Evolutionary conservation across 225 moss, liverwort and hornwort genomes (phyloP), one percentile per base, ranked within the genome.

Genomic region (Physcomitrium patens): DNA sequence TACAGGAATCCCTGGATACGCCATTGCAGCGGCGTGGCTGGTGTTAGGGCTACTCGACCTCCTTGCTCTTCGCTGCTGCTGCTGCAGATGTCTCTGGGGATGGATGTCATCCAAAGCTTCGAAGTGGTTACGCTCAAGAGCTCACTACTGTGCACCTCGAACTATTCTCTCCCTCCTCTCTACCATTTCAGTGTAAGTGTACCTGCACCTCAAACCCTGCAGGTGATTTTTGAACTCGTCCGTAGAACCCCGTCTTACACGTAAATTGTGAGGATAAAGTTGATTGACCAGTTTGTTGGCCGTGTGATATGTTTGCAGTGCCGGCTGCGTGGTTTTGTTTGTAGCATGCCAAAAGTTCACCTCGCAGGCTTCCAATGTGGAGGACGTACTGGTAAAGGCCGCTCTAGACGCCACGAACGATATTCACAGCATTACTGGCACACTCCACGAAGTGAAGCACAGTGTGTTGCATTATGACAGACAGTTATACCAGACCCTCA

Each of bases 1-100:
- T 11, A 83, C 88, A 49, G 88, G 88, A 44, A 68, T 88, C 12
- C 80, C 77, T 0, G 88, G 88, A 45, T 88, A 88, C 51, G 88
- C 80, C 23, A 80, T 88, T 47, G 80, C 83, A 24, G 82, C 73
- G 41, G 73, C 41, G 12, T 88, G 88, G 88, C 67, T 88, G 57
- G 73, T n/a, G 14, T 51, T 85, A 20, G 88, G 88, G 27, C 58
- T 88, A 19, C 68, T 88, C 6, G 45, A 82, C 19, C 60, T 80
- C 51, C 12, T 83, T 0, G 31, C 31, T 37, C 31, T 62, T 76
- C 41, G 0, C 44, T 16, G 7, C 7, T 37, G 31, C 31, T 85
- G 85, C 72, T 83, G 82, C 78, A 78, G 62, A 51, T 78, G 83
- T 67, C 20, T 88, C 2, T 51, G 78, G 16, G 61, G 66, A 17